Conservation (phyloP, 257 asterid species). For the Agastache rugosa region DNA sequence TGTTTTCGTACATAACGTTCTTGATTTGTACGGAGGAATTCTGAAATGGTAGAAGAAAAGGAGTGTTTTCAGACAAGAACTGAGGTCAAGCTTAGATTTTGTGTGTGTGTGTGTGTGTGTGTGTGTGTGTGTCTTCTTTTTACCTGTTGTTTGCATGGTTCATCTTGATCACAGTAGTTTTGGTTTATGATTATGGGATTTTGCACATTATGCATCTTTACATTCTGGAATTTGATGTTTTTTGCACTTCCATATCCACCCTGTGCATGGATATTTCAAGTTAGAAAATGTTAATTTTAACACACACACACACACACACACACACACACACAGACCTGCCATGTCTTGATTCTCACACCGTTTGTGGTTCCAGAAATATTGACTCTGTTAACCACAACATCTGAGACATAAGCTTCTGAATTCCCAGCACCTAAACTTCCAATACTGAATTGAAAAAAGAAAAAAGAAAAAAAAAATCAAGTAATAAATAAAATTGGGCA, state of each 20-base stretch:
- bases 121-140: not conserved
- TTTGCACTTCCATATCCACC: constrained; percentile 89
- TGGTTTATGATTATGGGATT: constrained; percentile 88
- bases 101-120: no score
- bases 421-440: constrained; percentile 81
- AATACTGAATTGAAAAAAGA: constrained; percentile 39
- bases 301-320: no score
- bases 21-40: constrained; percentile 63
- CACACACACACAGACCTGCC: constrained; percentile 54
- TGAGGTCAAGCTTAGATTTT: not conserved
- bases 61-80: not conserved
- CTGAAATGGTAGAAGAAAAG: constrained; percentile 39
- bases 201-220: constrained; percentile 61
- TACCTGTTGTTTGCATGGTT: constrained; percentile 72
- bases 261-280: constrained; percentile 37
- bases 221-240: constrained; percentile 69
- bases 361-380: constrained; percentile 68
- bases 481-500: not conserved
- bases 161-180: constrained; percentile 68
- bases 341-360: constrained; percentile 91
- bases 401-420: constrained; percentile 69
- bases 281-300: not conserved
- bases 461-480: not conserved
- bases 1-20: constrained; percentile 63
- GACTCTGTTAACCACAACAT: constrained; percentile 66